Evolutionary conservation across 2,329 filamentous ascomycete genomes (phyloP), one percentile per base, ranked within the genome.

Genomic region (Trichothecium sympodiale): DNA sequence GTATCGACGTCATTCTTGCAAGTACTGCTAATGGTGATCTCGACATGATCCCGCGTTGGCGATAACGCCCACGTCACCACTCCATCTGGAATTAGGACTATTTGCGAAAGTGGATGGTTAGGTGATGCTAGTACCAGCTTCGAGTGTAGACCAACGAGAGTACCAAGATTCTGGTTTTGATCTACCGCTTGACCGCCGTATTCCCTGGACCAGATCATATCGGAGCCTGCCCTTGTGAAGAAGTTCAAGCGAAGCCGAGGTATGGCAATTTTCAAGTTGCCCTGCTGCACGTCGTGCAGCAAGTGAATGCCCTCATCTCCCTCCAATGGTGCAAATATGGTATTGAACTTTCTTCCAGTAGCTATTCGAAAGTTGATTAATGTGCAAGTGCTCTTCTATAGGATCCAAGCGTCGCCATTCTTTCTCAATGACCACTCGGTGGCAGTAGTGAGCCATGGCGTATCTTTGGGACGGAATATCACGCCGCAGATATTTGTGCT

Each of bases 161-260:
- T 63, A 0, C 57, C 65, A 2, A 74, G 46, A 2, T 48, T 45
- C 42, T 75, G 72, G 9, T 57, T 18, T 0, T 40, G 12, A 41
- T 74, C 68, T 3, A 79, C 44, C 0, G 46, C 41, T 61, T 73
- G 70, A 2, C 63, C 67, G 0, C 59, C 56, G 38, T 67, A 70
- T 37, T 77, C 62, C 5, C 57, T 60, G 1, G 65, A 75, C n/a
- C 45, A 36, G 3, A 76, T 40, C 0, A 30, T 29, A 0, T 43
- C 34, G 0, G 46, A 42, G 1, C 51, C 47, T 2, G 38, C 12
- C 2, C 44, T 41, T 1, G 71, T 36, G 7, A 39, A 46, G 38
- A 78, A 79, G 0, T 57, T 55, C 1, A 77, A 50, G 4, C 62
- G 57, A 1, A 73, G 47, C 3, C 64, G 54, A 0, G 69, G 67